Conservation (phyloP, 2,329 filamentous ascomycete genomes). For the Hirsutella thompsonii region DNA sequence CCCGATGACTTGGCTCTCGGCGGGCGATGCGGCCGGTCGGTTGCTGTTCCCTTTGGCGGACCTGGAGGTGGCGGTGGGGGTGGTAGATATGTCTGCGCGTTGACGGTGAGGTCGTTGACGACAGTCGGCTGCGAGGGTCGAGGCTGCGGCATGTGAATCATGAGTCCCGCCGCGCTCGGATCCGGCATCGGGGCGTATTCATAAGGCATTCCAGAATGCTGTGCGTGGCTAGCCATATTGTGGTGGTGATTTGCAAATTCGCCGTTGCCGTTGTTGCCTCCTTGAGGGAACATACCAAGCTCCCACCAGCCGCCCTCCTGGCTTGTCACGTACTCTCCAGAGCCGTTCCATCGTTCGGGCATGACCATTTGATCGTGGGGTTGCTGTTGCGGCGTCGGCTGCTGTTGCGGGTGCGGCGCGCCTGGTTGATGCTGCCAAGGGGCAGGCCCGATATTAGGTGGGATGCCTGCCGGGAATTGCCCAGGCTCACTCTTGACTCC, state of each 20-base stretch:
- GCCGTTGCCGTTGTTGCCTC: constrained; percentile 7
- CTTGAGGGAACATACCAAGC: constrained; percentile 15
- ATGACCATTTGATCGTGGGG: constrained; percentile 5
- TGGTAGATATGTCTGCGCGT: constrained; percentile 21
- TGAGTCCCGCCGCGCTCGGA: constrained; percentile 25
- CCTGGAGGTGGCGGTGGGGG: constrained; percentile 15
- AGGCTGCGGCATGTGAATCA: constrained; percentile 42
- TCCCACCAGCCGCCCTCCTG: constrained; percentile 18
- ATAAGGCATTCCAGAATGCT: constrained; percentile 26
- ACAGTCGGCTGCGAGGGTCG: constrained; percentile 20
- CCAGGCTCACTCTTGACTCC: constrained; percentile 17
- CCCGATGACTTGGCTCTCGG: constrained; percentile 42
- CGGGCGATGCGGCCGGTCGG: constrained; percentile 29
- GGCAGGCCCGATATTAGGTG: constrained; percentile 6
- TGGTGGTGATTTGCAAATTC: constrained; percentile 18
- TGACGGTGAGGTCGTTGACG: constrained; percentile 20
- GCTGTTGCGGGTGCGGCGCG: constrained; percentile 1
- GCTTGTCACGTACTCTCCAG: constrained; percentile 14
- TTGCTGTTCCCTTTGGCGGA: constrained; percentile 8
- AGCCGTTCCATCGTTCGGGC: constrained; percentile 10
- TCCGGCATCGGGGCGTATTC: constrained; percentile 22
- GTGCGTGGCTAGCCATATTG: constrained; percentile 26
- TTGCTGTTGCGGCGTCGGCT: not conserved
- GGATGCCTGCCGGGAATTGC: constrained; percentile 10
- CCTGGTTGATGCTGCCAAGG: constrained; percentile 11